Evolutionary conservation across 2,329 filamentous ascomycete species (phyloP), one percentile per base, ranked within the genome.

Genomic region (Aspergillus tubingensis): DNA sequence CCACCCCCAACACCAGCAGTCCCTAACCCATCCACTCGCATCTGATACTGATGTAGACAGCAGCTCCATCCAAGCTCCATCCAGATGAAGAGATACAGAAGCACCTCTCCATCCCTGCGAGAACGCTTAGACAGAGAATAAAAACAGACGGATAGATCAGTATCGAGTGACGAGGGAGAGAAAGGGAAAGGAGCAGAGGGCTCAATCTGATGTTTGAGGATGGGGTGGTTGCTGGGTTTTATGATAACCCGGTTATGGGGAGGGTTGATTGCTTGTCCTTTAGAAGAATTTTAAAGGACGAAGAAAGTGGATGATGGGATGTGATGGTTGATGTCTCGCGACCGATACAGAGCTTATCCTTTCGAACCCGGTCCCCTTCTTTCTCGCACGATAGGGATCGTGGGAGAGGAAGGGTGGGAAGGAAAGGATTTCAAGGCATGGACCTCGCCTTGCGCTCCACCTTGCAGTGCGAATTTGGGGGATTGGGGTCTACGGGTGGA

Each of bases 401-500:
- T 50, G 17, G 15, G 27, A 36, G 8, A 11, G 15, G 53, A n/a
- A 13, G n/a, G 52, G 27, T 10, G 21, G 19, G 41, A 63, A 64
- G 58, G 62, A 66, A 70, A 68, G 71, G 74, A 76, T 77, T 77
- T 79, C 77, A 80, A 80, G 79, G 78, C 77, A 81, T 80, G 74
- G 73, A 74, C 70, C 80, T 81, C 79, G 77, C 79, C 79, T 81
- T 79, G 79, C 74, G 79, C 80, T 81, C 80, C 79, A 82, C 80
- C 80, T 81, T 78, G 74, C 79, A 77, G 77, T 76, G 79, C 79
- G 79, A 80, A 79, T 41, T 55, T 36, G 13, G 11, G 32, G 32
- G 11, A 13, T 11, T 36, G 32, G 41, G 32, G 36, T 38, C 27
- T 54, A 15, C 15, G n/a, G 48, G 56, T 11, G 60, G 48, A 8